Conservation (phyloP, 495 filamentous ascomycete genomes). For the Cercophora samala region DNA sequence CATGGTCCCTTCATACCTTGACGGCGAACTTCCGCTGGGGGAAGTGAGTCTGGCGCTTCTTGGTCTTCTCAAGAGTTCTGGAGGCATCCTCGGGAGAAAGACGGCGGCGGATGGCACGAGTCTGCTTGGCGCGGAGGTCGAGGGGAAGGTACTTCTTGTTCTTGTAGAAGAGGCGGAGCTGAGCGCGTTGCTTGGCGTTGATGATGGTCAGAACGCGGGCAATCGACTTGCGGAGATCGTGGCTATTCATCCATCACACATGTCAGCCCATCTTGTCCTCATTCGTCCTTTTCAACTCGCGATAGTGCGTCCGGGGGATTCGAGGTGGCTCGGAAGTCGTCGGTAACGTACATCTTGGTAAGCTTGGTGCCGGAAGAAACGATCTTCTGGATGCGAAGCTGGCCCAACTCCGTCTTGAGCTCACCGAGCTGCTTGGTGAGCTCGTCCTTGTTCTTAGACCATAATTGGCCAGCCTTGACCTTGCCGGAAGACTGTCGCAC, state of each 20-base stretch:
- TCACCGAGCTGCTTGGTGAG: slow-evolving; percentile 85
- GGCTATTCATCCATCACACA: slow-evolving; percentile 50
- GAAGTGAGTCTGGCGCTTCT: slow-evolving; percentile 94
- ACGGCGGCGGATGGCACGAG: slow-evolving; percentile 88
- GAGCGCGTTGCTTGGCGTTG: slow-evolving; percentile 96
- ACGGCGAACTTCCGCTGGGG: slow-evolving; percentile 97
- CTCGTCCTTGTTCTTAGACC: slow-evolving; percentile 98
- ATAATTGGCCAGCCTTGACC: slow-evolving; percentile 92
- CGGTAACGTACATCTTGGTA: slow-evolving; percentile 81
- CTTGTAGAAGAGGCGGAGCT: slow-evolving; percentile 99
- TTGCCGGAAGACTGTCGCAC: slow-evolving; percentile 72
- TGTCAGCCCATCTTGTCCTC: slow-evolving; percentile 24
- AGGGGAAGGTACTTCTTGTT: slow-evolving; percentile 98
- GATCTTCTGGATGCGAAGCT: slow-evolving; percentile 96
- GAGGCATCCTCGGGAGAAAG: slow-evolving; percentile 85
- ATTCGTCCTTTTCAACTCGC: slow-evolving; percentile 1
- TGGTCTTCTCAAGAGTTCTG: slow-evolving; percentile 78
- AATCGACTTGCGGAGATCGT: slow-evolving; percentile 99
- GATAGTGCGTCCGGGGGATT: slow-evolving; percentile 3
- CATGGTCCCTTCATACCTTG: slow-evolving; percentile 63
- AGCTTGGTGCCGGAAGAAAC: slow-evolving; percentile 88
- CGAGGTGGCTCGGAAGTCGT: not conserved
- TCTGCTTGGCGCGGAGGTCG: slow-evolving; percentile 95
- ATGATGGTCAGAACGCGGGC: slow-evolving; percentile 97
- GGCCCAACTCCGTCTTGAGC: slow-evolving; percentile 89